These are phyloP conservation scores for Picochlorum costavermella DNA, from an alignment of 139 green algal species.

Conservation along the genomic window DNA sequence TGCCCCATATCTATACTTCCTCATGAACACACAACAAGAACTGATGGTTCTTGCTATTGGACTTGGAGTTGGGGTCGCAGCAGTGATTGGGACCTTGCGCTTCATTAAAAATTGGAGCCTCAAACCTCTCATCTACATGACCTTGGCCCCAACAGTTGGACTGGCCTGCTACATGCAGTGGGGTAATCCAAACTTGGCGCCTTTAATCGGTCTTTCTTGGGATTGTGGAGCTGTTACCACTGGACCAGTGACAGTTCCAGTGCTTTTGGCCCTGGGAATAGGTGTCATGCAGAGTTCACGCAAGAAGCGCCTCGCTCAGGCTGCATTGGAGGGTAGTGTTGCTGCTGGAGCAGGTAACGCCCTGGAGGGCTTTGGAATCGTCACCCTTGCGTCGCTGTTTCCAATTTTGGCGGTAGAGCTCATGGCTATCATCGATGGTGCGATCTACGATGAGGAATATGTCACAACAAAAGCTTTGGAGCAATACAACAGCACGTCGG, in stretches of 20 bases:
- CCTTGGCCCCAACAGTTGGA: constrained; percentile 30
- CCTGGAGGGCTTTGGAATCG: constrained; percentile 47
- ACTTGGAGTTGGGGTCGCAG: constrained; percentile 34
- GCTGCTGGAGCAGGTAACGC: constrained; percentile 23
- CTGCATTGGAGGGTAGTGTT: constrained; percentile 22
- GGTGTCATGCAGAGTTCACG: constrained; percentile 30
- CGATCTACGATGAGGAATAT: constrained; percentile 27
- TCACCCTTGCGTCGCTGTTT: constrained; percentile 38
- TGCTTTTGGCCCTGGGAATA: constrained; percentile 38
- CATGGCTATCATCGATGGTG: constrained; percentile 28
- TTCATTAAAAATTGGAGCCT: constrained; percentile 31
- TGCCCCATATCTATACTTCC: constrained; percentile 41
- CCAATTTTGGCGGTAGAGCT: constrained; percentile 43
- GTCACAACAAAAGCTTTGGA: constrained; percentile 14
- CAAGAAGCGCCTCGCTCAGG: constrained; percentile 18
- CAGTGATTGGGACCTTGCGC: constrained; percentile 34
- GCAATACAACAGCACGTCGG: no score
- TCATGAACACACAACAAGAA: constrained; percentile 46
- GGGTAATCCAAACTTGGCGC: constrained; percentile 34
- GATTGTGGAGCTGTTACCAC: constrained; percentile 37
- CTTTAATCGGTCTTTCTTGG: constrained; percentile 32
- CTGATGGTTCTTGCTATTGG: constrained; percentile 30
- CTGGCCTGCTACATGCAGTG: constrained; percentile 48
- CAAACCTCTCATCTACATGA: constrained; percentile 32
- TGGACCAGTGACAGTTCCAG: constrained; percentile 38